Evolutionary conservation across 2,329 filamentous ascomycete genomes (phyloP), one percentile per base, ranked within the genome.

Genomic region (Aspergillus sp.): DNA sequence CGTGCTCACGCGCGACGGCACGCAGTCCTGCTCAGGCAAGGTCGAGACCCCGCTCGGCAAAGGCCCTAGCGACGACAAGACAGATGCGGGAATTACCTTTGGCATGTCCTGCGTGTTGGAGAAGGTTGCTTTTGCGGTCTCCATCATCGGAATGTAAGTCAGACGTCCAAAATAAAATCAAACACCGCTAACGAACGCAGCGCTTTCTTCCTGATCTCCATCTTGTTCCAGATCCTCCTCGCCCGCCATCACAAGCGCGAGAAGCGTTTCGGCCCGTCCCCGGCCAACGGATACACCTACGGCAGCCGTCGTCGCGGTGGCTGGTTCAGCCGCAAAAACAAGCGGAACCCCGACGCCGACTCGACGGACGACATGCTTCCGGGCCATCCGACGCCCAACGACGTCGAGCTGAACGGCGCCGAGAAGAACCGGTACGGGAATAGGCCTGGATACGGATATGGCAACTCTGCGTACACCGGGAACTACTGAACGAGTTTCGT

Each of bases 81-180:
- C 70, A 20, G 57, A 61, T n/a, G 61, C 38, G 61, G 66, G 26
- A 64, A 64, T 46, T 66, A 64, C 54, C 16, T 61, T 72, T 27
- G 58, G 61, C n/a, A 74, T 74, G 39, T 77, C 80, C 1, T 95
- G 88, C 66, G 69, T 69, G 37, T 66, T 94, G 45, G 76, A 93
- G 61, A 84, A 78, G 30, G 86, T 80, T 27, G 74, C 69, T 39
- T 79, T 95, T 43, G 82, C 83, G 3, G 78, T 91, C 11, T 67
- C 86, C 17, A 82, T 95, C 39, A 74, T 86, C 35, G 82, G 72
- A 51, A 77, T 82, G 78, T 86, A 67, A 65, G 70, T 66, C 19
- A n/a, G n/a, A n/a, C n/a, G n/a, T n/a, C n/a, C n/a, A n/a, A n/a
- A n/a, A n/a, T n/a, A n/a, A n/a, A n/a, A n/a, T n/a, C n/a, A n/a